phyloP scores from a whole-genome alignment of 768 basidiomycete genomes.

The Leccinum uliginosum region DNA sequence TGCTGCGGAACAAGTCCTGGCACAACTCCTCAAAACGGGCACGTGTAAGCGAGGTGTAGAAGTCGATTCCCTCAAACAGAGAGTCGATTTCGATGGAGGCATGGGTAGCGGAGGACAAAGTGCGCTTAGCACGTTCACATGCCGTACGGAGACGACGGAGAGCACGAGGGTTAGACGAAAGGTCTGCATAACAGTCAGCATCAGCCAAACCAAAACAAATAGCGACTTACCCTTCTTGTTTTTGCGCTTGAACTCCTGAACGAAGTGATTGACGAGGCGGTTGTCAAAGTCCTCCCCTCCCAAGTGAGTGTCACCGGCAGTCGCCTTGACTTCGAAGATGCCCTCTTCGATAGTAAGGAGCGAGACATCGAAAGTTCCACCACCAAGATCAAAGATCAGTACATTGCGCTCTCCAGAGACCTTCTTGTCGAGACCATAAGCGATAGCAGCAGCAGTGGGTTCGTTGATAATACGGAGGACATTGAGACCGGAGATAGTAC shows the following conservation, averaged over 20 bases:
- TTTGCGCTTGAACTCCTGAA: slow-evolving; percentile 96
- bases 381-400: slow-evolving; percentile 96
- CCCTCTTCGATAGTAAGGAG: slow-evolving; percentile 95
- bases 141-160: slow-evolving; percentile 96
- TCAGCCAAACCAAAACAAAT: neutral
- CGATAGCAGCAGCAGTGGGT: slow-evolving; percentile 96
- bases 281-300: slow-evolving; percentile 99
- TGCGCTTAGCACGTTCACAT: slow-evolving; percentile 98
- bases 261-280: slow-evolving; percentile 95
- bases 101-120: slow-evolving; percentile 93
- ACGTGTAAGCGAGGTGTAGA: slow-evolving; percentile 97
- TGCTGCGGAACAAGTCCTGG: slow-evolving; percentile 91
- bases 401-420: slow-evolving; percentile 88
- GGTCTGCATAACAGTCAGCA: slow-evolving; percentile 44
- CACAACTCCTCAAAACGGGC: slow-evolving; percentile 97
- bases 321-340: slow-evolving; percentile 98
- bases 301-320: slow-evolving; percentile 96
- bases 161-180: slow-evolving; percentile 89
- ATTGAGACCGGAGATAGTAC: slow-evolving; percentile 89
- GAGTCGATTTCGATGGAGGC: slow-evolving; percentile 98
- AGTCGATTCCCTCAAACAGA: slow-evolving; percentile 95
- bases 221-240: slow-evolving; percentile 77
- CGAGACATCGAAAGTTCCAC: slow-evolving; percentile 98
- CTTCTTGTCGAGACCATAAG: slow-evolving; percentile 98
- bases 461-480: slow-evolving; percentile 99